A percentile compares a stretch with the other conserved stretches of the same genome.
Evolutionary conservation across 371 early-diverging fungal species (phyloP).

Genomic region (Syncephalastrum sp.): DNA sequence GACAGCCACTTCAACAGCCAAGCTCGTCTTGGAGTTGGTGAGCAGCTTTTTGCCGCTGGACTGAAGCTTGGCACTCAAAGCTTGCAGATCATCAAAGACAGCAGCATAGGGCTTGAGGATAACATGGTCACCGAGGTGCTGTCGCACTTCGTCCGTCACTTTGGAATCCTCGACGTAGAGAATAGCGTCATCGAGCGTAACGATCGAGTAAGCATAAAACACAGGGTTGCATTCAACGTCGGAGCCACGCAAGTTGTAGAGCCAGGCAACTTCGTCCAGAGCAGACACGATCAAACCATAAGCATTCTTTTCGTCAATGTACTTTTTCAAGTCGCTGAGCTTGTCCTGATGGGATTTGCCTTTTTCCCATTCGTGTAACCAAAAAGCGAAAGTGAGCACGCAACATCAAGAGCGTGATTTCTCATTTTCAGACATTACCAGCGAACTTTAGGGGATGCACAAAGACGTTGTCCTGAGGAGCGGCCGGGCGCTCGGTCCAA

Average conservation of each 20-base stretch:
- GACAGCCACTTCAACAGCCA: slow-evolving; percentile 66
- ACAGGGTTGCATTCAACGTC: slow-evolving; percentile 98
- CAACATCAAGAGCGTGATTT: neutral
- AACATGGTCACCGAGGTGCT: slow-evolving; percentile 65
- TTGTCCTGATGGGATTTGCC: slow-evolving; percentile 54
- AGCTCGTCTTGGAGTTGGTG: slow-evolving; percentile 61
- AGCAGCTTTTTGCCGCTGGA: slow-evolving; percentile 53
- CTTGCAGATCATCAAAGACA: slow-evolving; percentile 76
- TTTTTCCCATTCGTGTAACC: neutral
- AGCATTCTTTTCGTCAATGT: slow-evolving; percentile 54
- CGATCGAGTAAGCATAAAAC: slow-evolving; percentile 90
- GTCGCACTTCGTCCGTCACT: slow-evolving; percentile 31
- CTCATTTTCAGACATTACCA: slow-evolving; percentile 39
- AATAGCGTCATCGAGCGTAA: slow-evolving; percentile 66
- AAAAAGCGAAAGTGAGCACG: neutral
- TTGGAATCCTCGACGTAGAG: slow-evolving; percentile 77
- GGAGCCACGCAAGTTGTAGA: slow-evolving; percentile 97
- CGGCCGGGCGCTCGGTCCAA: slow-evolving; percentile 76
- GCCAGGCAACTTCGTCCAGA: slow-evolving; percentile 95
- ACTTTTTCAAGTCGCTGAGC: slow-evolving; percentile 59
- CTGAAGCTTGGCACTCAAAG: slow-evolving; percentile 23
- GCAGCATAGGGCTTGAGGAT: slow-evolving; percentile 70
- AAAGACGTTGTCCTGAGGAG: slow-evolving; percentile 63
- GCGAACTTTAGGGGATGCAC: slow-evolving; percentile 72
- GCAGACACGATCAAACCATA: slow-evolving; percentile 82